Conservation (phyloP, 805 yeast species). For the Suhomyces sp. region DNA sequence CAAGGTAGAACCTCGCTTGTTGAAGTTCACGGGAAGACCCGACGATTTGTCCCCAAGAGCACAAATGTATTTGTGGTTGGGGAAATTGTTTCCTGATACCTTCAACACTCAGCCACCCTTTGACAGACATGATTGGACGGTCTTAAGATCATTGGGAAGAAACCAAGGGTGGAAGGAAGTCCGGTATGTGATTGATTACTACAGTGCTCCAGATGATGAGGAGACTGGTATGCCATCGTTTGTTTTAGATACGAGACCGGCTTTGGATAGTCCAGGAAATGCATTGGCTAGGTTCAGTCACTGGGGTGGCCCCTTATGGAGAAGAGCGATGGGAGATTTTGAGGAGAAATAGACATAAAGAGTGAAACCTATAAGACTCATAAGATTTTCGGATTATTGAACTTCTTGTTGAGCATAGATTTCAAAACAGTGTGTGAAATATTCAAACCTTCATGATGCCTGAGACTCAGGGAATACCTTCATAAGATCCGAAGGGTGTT, state of each 20-base stretch:
- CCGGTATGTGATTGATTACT: constrained; percentile 92
- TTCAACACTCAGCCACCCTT: constrained; percentile 85
- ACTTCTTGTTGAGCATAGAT: too few relatives aligned
- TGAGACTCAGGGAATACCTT: too few relatives aligned
- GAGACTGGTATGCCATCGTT: constrained; percentile 88
- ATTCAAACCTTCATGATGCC: too few relatives aligned
- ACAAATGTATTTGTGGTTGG: constrained; percentile 58
- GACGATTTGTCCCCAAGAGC: constrained; percentile 87
- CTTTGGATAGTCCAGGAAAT: constrained; percentile 65
- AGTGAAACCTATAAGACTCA: too few relatives aligned
- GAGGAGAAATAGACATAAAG: constrained; percentile 14
- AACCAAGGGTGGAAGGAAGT: constrained; percentile 62
- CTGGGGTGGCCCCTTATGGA: constrained; percentile 68
- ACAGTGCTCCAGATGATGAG: constrained; percentile 90
- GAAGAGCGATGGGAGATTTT: constrained; percentile 65
- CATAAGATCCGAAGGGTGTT: too few relatives aligned
- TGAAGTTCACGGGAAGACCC: constrained; percentile 90
- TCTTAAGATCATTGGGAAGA: constrained; percentile 59
- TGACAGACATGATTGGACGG: constrained; percentile 99
- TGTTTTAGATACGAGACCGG: constrained; percentile 93
- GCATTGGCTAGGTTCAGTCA: constrained; percentile 67
- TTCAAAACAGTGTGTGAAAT: too few relatives aligned
- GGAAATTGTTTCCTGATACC: constrained; percentile 67
- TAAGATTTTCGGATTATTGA: too few relatives aligned
- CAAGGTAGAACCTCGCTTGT: constrained; percentile 67